Evolutionary conservation across 495 filamentous ascomycete genomes (phyloP).

Genomic region (Podospora australis): DNA sequence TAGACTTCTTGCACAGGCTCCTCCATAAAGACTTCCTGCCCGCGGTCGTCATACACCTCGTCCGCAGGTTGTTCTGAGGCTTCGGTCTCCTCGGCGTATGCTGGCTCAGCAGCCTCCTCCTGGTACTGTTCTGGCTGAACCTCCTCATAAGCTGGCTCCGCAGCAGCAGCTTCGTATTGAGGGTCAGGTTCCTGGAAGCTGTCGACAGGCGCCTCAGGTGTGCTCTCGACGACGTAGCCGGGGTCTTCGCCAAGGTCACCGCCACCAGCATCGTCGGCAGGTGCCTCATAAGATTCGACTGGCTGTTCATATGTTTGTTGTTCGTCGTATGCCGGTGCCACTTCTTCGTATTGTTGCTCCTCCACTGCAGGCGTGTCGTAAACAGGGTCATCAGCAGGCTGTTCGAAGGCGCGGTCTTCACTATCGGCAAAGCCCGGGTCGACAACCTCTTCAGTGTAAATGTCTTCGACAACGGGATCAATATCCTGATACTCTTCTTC

Average conservation of each 20-base stretch:
- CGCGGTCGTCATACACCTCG: not conserved
- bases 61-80: not conserved
- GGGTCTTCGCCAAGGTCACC: constrained; percentile 2
- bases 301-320: not conserved
- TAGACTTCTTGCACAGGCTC: not conserved
- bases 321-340: not conserved
- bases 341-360: not conserved
- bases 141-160: not conserved
- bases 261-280: not conserved
- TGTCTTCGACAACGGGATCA: too few relatives aligned
- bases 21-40: not conserved
- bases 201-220: too few relatives aligned
- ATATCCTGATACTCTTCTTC: too few relatives aligned
- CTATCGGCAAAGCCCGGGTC: not conserved
- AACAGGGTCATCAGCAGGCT: too few relatives aligned
- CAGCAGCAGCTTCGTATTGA: not conserved
- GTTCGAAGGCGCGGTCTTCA: not conserved
- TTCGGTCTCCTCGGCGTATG: not conserved
- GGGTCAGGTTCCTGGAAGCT: not conserved
- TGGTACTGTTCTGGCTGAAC: not conserved
- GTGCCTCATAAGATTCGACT: not conserved
- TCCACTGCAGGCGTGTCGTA: not conserved
- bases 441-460: not conserved
- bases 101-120: not conserved
- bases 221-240: not conserved